Conservation (phyloP, 2,329 filamentous ascomycete genomes). For the Trichoderma guizhouense region DNA sequence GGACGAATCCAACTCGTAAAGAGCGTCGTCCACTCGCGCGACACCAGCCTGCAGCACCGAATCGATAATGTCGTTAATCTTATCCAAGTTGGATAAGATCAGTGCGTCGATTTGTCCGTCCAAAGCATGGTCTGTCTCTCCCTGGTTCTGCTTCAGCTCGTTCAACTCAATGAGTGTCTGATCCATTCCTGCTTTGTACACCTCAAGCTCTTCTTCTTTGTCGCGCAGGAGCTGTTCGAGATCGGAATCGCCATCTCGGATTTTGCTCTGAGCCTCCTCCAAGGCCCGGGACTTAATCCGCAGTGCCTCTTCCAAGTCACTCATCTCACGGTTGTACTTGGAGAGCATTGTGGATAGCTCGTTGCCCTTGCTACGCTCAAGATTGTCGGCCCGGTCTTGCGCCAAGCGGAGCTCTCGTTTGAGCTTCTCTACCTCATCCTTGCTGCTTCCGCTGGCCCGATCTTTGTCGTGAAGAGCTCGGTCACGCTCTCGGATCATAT, state of each 20-base stretch:
- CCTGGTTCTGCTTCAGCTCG: conserved; percentile 73
- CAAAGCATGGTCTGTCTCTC: conserved; percentile 72
- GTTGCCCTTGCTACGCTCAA: conserved; percentile 88
- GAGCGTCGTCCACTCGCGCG: conserved; percentile 87
- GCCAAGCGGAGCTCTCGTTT: conserved; percentile 92
- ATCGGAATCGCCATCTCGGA: conserved; percentile 78
- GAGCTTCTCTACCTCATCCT: conserved; percentile 91
- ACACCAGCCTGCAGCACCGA: conserved; percentile 92
- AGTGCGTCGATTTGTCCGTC: conserved; percentile 91
- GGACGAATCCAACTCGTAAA: conserved; percentile 94
- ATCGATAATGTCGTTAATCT: conserved; percentile 97
- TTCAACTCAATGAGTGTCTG: conserved; percentile 90
- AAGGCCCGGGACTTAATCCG: conserved; percentile 82
- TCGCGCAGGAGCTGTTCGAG: conserved; percentile 82
- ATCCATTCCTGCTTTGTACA: conserved; percentile 98
- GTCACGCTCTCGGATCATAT: conserved; percentile 97
- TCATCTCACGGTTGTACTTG: conserved; percentile 96
- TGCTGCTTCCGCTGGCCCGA: conserved; percentile 76
- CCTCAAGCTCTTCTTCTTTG: conserved; percentile 96
- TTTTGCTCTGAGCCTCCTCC: conserved; percentile 75
- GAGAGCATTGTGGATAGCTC: conserved; percentile 92
- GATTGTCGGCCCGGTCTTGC: conserved; percentile 84
- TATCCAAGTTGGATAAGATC: conserved; percentile 79
- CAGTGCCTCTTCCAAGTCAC: conserved; percentile 90
- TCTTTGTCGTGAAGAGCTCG: conserved; percentile 92